Conservation (phyloP, 768 basidiomycete species). For the Xerocomus brunneocitrinus region DNA sequence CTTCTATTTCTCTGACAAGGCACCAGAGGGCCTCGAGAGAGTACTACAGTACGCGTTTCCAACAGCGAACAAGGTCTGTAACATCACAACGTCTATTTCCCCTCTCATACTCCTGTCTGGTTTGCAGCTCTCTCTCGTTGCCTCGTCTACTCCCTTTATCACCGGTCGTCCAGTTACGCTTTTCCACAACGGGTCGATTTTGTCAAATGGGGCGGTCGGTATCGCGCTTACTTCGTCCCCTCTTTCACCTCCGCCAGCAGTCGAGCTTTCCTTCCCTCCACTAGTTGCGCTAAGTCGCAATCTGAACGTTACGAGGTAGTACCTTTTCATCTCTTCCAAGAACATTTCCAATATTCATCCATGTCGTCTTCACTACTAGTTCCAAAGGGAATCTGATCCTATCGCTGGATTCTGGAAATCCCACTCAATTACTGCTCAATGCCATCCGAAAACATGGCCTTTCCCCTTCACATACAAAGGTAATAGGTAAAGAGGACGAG, state of each 20-base stretch:
- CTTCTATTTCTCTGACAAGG: slow-evolving; percentile 53
- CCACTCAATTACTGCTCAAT: slow-evolving; percentile 53
- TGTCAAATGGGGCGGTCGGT: slow-evolving; percentile 67
- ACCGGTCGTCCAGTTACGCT: slow-evolving; percentile 73
- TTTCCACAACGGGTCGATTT: slow-evolving; percentile 50
- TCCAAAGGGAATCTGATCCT: slow-evolving; percentile 72
- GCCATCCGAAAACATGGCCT: slow-evolving; percentile 43
- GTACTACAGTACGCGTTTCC: slow-evolving; percentile 40
- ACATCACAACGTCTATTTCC: not conserved
- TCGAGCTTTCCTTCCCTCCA: slow-evolving; percentile 34
- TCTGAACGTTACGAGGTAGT: slow-evolving; percentile 53
- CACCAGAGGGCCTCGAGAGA: slow-evolving; percentile 52
- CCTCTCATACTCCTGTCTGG: not conserved
- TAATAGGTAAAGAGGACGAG: slow-evolving; percentile 47
- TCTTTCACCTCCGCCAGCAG: slow-evolving; percentile 5
- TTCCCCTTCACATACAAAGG: slow-evolving; percentile 16
- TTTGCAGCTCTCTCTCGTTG: slow-evolving; percentile 58
- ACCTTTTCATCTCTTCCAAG: not conserved
- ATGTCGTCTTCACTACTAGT: slow-evolving; percentile 21
- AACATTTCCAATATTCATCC: not conserved
- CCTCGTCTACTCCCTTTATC: slow-evolving; percentile 73
- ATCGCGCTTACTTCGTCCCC: slow-evolving; percentile 40
- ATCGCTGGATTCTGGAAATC: slow-evolving; percentile 51
- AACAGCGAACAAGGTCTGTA: slow-evolving; percentile 45
- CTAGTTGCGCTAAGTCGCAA: slow-evolving; percentile 39